Percentiles rank a stretch among this genome's conserved stretches.
These are phyloP conservation scores for Paramecium tetraurelia DNA, from an alignment of 73 alveolate genomes.

Conservation along the genomic window DNA sequence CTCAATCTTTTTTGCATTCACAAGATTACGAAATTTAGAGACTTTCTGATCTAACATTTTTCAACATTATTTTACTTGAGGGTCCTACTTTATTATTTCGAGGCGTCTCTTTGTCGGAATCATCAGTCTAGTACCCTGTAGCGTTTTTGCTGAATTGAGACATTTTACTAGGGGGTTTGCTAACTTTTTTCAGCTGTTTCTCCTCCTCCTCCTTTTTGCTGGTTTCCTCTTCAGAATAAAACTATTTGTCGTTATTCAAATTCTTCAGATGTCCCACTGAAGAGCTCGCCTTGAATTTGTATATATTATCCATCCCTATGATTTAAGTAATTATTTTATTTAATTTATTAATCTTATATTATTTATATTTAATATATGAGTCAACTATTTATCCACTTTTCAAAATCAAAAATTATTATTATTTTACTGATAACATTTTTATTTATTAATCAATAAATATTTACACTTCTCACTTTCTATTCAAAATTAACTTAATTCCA, in stretches of 20 bases:
- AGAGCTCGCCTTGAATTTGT: slow-evolving; percentile 34
- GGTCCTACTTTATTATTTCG: slow-evolving; percentile 3
- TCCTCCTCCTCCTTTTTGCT: neutral
- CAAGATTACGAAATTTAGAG: slow-evolving; percentile 33
- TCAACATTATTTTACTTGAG: neutral
- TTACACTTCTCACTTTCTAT: neutral
- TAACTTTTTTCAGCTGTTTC: neutral
- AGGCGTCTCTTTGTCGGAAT: slow-evolving; percentile 40
- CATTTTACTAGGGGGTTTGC: slow-evolving; percentile 43
- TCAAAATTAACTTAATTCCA: neutral
- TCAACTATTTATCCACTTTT: neutral
- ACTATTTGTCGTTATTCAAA: slow-evolving; percentile 1
- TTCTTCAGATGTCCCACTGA: slow-evolving; percentile 35
- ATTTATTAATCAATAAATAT: neutral
- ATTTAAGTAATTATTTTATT: neutral
- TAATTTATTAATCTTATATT: neutral
- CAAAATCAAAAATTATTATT: neutral
- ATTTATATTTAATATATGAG: neutral
- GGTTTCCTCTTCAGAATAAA: slow-evolving; percentile 26
- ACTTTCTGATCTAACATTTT: neutral
- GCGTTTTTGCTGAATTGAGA: slow-evolving; percentile 23
- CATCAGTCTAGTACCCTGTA: slow-evolving; percentile 29
- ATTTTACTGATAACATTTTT: neutral
- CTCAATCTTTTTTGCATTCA: slow-evolving; percentile 3
- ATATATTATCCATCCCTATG: slow-evolving; percentile 8